Conservation (phyloP, 345 rosid genomes). For the Lepidium aucheri region DNA sequence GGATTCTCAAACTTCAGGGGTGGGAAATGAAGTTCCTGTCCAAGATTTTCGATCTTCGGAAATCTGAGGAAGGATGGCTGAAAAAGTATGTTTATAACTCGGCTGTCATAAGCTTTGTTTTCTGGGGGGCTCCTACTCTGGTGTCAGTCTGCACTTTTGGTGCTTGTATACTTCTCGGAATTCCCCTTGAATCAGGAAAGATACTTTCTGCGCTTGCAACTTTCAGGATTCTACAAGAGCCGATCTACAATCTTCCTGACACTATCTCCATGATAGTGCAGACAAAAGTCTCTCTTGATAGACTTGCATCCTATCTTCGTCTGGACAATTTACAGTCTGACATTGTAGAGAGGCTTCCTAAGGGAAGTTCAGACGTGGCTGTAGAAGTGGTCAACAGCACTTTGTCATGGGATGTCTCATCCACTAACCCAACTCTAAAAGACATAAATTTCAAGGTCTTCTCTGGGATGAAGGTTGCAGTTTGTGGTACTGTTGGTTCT, state of each 20-base stretch:
- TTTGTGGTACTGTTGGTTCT: conserved; percentile 75
- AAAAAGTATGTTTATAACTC: conserved; percentile 44
- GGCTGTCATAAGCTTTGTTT: conserved; percentile 42
- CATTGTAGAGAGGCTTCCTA: conserved; percentile 38
- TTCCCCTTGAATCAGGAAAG: conserved; percentile 63
- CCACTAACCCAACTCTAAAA: conserved; percentile 41
- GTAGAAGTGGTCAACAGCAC: conserved; percentile 43
- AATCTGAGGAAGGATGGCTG: conserved; percentile 49
- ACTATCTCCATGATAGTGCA: conserved; percentile 55
- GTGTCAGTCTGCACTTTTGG: conserved; percentile 55
- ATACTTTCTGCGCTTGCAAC: conserved; percentile 70
- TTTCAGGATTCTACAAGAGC: conserved; percentile 56
- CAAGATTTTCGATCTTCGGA: conserved; percentile 43
- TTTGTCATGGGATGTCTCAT: conserved; percentile 52
- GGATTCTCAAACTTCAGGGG: conserved; percentile 70
- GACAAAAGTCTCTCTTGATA: conserved; percentile 63
- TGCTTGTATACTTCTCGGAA: conserved; percentile 47
- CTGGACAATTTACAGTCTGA: conserved; percentile 47
- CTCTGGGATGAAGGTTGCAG: conserved; percentile 63
- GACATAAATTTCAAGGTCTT: conserved; percentile 41
- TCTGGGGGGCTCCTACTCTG: conserved; percentile 66
- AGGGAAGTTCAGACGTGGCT: conserved; percentile 35
- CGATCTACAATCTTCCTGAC: conserved; percentile 55
- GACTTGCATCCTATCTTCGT: conserved; percentile 51
- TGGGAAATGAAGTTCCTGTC: conserved; percentile 78